These are phyloP conservation scores for Auricularia cornea DNA, from an alignment of 768 basidiomycete species.

Conservation along the genomic window DNA sequence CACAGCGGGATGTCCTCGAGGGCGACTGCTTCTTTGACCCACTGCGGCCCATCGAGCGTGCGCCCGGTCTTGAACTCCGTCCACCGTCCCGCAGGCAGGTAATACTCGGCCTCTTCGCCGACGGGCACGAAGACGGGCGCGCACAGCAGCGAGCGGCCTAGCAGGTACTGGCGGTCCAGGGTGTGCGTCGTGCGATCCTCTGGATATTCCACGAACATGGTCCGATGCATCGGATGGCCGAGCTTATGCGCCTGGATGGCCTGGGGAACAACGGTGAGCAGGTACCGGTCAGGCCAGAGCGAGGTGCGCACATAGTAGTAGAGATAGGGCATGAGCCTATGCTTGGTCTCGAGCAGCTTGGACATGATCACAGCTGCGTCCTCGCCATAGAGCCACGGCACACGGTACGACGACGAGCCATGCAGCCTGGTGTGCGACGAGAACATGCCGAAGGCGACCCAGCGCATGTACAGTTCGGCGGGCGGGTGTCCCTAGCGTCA, in stretches of 20 bases:
- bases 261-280: conserved; percentile 11
- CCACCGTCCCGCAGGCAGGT: conserved; percentile 53
- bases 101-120: conserved; percentile 42
- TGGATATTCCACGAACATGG: conserved; percentile 60
- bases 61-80: conserved; percentile 49
- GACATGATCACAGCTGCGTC: conserved; percentile 33
- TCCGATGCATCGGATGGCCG: conserved; percentile 51
- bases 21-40: conserved; percentile 57
- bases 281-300: no score
- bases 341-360: conserved; percentile 50
- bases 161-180: conserved; percentile 51
- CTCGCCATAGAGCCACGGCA: conserved; percentile 65
- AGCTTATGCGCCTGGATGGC: conserved; percentile 42
- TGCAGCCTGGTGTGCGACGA: conserved; percentile 70
- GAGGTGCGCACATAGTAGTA: conserved; percentile 19
- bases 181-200: conserved; percentile 51
- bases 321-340: conserved; percentile 69
- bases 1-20: conserved; percentile 59
- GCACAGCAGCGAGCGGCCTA: conserved; percentile 51
- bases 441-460: conserved; percentile 70
- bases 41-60: conserved; percentile 47
- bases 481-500: conserved; percentile 50
- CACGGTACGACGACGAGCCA: conserved; percentile 64
- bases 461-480: conserved; percentile 63
- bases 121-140: conserved; percentile 52